Conservation (phyloP, 805 yeast species). For the Schizosaccharomyces osmophilus region DNA sequence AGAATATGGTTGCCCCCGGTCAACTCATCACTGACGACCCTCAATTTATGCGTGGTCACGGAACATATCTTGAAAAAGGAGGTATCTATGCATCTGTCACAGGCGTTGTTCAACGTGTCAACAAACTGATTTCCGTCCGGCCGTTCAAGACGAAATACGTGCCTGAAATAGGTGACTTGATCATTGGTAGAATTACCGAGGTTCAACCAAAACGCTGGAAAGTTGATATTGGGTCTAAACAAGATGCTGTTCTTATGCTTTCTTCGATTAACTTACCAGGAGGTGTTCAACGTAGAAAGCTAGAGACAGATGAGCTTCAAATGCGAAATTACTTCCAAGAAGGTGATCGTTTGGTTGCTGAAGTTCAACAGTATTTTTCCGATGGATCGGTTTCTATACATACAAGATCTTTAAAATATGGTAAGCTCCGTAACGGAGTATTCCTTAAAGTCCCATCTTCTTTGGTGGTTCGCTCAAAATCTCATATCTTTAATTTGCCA, state of each 20-base stretch:
- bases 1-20: constrained; percentile 1
- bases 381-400: constrained; percentile 88
- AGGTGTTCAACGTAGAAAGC: constrained; percentile 78
- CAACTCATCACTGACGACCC: constrained; percentile 2
- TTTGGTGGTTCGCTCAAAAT: constrained; percentile 58
- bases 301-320: constrained; percentile 85
- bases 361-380: constrained; percentile 67
- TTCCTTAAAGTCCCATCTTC: constrained; percentile 63
- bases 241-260: constrained; percentile 72
- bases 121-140: constrained; percentile 58
- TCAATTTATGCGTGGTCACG: constrained; percentile 38
- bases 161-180: constrained; percentile 92
- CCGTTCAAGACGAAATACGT: constrained; percentile 54
- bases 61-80: constrained; percentile 54
- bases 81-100: constrained; percentile 72
- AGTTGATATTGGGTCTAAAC: constrained; percentile 87
- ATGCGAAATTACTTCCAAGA: constrained; percentile 88
- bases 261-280: constrained; percentile 96
- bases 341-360: constrained; percentile 80
- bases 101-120: constrained; percentile 68
- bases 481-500: constrained; percentile 71
- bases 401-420: constrained; percentile 85
- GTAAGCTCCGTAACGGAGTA: constrained; percentile 78
- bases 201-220: constrained; percentile 90
- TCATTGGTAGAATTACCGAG: constrained; percentile 79